Evolutionary conservation across 164 flowering plant genomes (phyloP), one percentile per base, ranked within the genome.

Genomic region (Pachysandra terminalis): DNA sequence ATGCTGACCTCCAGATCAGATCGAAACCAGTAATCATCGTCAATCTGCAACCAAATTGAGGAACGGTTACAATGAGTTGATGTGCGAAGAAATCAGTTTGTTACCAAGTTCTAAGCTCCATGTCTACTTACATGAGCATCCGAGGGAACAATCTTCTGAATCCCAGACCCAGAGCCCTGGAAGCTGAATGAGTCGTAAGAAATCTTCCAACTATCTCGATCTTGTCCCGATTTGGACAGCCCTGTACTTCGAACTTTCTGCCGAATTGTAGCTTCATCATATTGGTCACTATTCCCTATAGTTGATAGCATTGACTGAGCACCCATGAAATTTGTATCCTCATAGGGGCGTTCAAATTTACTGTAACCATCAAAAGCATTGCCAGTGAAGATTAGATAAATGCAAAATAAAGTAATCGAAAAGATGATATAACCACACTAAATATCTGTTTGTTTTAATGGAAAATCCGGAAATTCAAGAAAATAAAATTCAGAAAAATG

Each of bases 21-120:
- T 23, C 24, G 71, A 59, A 90, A 79, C 90, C 96, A 90, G 66
- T 90, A 90, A 65, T 90, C 96, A 66, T 84, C 83, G 26, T 79
- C 83, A 48, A 71, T 68, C 92, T 86, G 87, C 78, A 74, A 59
- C 9, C 37, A 70, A 57, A 49, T 28, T 22, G 19, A 61, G 60
- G 37, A 64, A 25, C 61, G 74, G 23, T 51, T 17, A 53, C 54
- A 32, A 28, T 16, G 10, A 53, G 23, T 13, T n/a, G 14, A 17
- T 26, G n/a, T 23, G 37, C 32, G 53, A 40, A 17, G 23, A 45
- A 16, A 3, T 24, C 32, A 14, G 9, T 21, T 17, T 45, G 45
- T 25, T 19, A 9, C 8, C 32, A n/a, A 15, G 19, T 3, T 51
- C 25, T 22, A 62, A 24, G 24, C 23, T 15, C 23, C 35, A 40